Conservation (phyloP, 2,329 filamentous ascomycete species). For the Diaporthe humulicola region DNA sequence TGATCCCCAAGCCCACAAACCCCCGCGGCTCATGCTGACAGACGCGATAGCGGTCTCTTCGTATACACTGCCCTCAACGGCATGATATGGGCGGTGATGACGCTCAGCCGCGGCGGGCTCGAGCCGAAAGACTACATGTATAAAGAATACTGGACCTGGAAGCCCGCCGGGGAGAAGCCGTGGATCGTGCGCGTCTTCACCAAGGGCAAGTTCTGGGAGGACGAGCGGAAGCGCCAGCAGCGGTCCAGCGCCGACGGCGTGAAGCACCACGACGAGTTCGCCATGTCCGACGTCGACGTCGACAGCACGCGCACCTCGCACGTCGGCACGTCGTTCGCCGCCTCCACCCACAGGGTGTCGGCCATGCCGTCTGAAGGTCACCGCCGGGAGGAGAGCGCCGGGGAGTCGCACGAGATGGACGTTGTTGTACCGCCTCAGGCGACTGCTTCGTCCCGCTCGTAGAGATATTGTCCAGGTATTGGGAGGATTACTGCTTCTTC, state of each 20-base stretch:
- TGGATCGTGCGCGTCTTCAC: slow-evolving; percentile 59
- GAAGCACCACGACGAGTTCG: slow-evolving; percentile 36
- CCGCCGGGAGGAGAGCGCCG: slow-evolving; percentile 4
- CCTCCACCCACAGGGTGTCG: slow-evolving; percentile 33
- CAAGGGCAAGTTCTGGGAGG: slow-evolving; percentile 45
- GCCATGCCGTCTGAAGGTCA: slow-evolving; percentile 14
- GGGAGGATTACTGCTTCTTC: neutral
- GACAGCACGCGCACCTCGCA: slow-evolving; percentile 35
- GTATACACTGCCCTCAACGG: slow-evolving; percentile 64
- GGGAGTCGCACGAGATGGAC: slow-evolving; percentile 35
- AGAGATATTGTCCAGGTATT: neutral
- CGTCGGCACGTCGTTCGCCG: slow-evolving; percentile 32
- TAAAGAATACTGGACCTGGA: slow-evolving; percentile 70
- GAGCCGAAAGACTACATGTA: slow-evolving; percentile 66
- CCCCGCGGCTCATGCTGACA: neutral
- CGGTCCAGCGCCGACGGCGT: slow-evolving; percentile 2
- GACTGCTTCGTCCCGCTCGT: neutral
- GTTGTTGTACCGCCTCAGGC: slow-evolving; percentile 34
- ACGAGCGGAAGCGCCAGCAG: slow-evolving; percentile 39
- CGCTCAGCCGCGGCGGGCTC: slow-evolving; percentile 56
- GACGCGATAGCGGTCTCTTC: slow-evolving; percentile 65
- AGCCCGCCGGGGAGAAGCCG: slow-evolving; percentile 60
- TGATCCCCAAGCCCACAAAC: no score
- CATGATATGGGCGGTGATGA: slow-evolving; percentile 60
- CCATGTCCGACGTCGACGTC: slow-evolving; percentile 37